Conservation (phyloP, 257 asterid genomes). For the Capsicum baccatum region DNA sequence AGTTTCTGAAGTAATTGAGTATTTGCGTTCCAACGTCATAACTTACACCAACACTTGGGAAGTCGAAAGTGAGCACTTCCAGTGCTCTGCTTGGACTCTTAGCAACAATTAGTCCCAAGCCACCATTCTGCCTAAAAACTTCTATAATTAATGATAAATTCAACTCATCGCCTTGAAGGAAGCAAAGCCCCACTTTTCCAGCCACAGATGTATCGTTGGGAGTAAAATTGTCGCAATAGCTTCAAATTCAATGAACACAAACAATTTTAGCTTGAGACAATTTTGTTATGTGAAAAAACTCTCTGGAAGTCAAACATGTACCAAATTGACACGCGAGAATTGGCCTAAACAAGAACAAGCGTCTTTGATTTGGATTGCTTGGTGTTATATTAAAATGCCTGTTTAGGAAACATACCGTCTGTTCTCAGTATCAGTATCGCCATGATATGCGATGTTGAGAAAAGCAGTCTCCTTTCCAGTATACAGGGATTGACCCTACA, state of each 20-base stretch:
- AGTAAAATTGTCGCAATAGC: conserved; percentile 38
- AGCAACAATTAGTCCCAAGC: conserved; percentile 43
- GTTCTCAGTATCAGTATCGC: neutral
- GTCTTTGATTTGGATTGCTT: neutral
- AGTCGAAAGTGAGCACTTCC: neutral
- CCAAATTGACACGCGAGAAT: neutral
- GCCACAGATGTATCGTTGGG: conserved; percentile 37
- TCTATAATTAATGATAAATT: neutral
- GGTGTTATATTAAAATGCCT: too few relatives aligned
- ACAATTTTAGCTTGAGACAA: neutral
- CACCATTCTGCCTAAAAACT: conserved; percentile 31
- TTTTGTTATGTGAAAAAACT: neutral
- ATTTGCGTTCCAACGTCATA: conserved; percentile 41
- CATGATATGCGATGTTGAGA: conserved; percentile 24
- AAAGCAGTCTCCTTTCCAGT: conserved; percentile 40
- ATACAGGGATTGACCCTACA: conserved; percentile 44
- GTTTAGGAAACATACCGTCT: conserved; percentile 13
- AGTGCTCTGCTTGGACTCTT: neutral
- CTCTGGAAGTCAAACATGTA: too few relatives aligned
- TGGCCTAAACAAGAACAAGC: neutral
- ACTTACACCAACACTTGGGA: conserved; percentile 36
- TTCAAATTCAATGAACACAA: conserved; percentile 12
- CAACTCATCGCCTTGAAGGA: neutral
- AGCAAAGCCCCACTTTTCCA: conserved; percentile 49
- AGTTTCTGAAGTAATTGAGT: conserved; percentile 41